These are phyloP conservation scores for Cucurbita moschata DNA, from an alignment of 306 rosid species.

Conservation along the genomic window DNA sequence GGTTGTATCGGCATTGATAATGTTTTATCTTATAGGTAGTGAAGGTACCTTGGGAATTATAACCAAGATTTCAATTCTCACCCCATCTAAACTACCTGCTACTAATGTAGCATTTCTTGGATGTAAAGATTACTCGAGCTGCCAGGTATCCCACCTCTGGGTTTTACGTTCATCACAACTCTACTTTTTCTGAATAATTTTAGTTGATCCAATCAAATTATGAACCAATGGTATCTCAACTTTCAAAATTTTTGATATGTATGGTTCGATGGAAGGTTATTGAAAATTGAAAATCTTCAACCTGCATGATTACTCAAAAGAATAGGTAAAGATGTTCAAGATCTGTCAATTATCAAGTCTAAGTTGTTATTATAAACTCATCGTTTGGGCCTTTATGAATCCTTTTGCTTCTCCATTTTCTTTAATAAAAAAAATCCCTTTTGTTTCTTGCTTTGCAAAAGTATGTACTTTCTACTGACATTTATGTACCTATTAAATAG, in stretches of 20 bases:
- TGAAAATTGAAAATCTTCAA: not conserved
- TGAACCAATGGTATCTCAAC: not conserved
- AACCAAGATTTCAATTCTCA: slow-evolving; percentile 81
- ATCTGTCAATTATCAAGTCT: not conserved
- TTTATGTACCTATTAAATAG: slow-evolving; percentile 31
- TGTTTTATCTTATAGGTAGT: slow-evolving; percentile 52
- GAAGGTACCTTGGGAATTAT: slow-evolving; percentile 97
- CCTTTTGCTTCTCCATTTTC: slow-evolving; percentile 1
- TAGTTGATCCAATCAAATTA: not conserved
- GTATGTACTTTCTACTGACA: not conserved
- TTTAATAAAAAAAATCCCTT: not conserved
- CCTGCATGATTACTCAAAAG: not conserved
- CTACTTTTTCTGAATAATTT: not conserved
- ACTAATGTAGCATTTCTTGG: slow-evolving; percentile 78
- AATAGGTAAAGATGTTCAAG: not conserved
- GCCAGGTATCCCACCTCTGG: slow-evolving; percentile 41
- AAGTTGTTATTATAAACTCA: not conserved
- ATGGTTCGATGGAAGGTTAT: not conserved
- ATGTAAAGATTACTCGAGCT: slow-evolving; percentile 62
- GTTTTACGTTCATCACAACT: not conserved
- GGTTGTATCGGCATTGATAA: slow-evolving; percentile 8
- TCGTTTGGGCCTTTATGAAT: slow-evolving; percentile 4
- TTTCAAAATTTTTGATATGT: not conserved
- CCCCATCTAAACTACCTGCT: slow-evolving; percentile 76
- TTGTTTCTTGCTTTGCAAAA: not conserved